These are phyloP conservation scores for Stagonosporopsis cucurbitacearum DNA, from an alignment of 2,329 filamentous ascomycete genomes.

Conservation along the genomic window DNA sequence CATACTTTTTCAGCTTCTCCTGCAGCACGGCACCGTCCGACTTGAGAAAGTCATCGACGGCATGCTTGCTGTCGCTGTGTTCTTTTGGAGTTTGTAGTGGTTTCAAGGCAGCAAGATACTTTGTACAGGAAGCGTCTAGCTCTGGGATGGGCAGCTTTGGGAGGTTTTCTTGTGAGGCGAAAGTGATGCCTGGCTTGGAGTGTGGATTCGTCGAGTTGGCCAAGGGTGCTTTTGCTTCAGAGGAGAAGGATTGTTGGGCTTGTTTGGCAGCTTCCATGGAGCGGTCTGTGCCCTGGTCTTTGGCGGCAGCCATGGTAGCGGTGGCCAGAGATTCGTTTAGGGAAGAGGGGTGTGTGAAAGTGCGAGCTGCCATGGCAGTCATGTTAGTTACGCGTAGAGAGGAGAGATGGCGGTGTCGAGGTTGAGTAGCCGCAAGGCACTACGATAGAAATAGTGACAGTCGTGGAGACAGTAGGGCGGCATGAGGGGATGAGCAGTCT, in stretches of 20 bases:
- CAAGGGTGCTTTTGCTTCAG: conserved; percentile 56
- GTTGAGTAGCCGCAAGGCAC: conserved; percentile 82
- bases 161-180: conserved; percentile 84
- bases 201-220: conserved; percentile 59
- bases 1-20: conserved; percentile 88
- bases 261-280: conserved; percentile 62
- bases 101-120: conserved; percentile 78
- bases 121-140: conserved; percentile 76
- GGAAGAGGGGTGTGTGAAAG: conserved; percentile 74
- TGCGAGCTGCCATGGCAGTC: conserved; percentile 69
- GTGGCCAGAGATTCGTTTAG: conserved; percentile 68
- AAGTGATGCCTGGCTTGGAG: conserved; percentile 78
- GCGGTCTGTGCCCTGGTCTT: conserved; percentile 48
- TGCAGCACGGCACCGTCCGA: conserved; percentile 84
- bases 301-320: conserved; percentile 46
- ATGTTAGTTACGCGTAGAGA: conserved; percentile 69
- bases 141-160: conserved; percentile 94
- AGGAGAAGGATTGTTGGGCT: conserved; percentile 55
- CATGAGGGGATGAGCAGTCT: conserved; percentile 59
- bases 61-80: conserved; percentile 79
- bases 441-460: conserved; percentile 93
- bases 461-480: conserved; percentile 82
- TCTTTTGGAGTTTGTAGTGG: conserved; percentile 83
- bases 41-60: conserved; percentile 82
- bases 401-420: conserved; percentile 80